Evolutionary conservation across 1,139 yeast species (phyloP).

Genomic region (Nematodospora anomalae): DNA sequence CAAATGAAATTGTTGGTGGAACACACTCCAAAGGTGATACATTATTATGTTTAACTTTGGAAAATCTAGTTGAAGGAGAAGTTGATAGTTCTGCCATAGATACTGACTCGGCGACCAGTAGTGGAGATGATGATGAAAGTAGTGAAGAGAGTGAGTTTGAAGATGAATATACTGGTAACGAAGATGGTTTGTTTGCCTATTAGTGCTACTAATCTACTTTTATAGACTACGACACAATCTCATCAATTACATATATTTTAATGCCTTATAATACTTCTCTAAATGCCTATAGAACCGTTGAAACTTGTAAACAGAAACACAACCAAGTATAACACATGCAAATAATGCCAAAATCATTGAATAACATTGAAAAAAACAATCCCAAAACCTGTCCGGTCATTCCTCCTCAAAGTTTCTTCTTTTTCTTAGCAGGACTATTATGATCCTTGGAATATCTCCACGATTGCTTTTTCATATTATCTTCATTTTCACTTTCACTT

Average conservation of each 20-base stretch:
- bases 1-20: conserved; percentile 60
- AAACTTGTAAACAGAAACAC: not conserved
- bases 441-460: conserved; percentile 6
- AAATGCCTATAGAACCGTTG: conserved; percentile 2
- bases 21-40: conserved; percentile 82
- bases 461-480: conserved; percentile 5
- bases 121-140: conserved; percentile 36
- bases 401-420: conserved; percentile 8
- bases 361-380: not conserved
- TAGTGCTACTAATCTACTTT: conserved; percentile 13
- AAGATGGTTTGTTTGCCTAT: conserved; percentile 45
- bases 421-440: conserved; percentile 13
- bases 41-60: conserved; percentile 62
- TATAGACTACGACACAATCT: not conserved
- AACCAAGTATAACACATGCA: too few relatives aligned
- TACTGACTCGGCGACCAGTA: conserved; percentile 24
- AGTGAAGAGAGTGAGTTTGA: conserved; percentile 35
- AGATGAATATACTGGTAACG: conserved; percentile 51
- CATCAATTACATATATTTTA: not conserved
- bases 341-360: not conserved
- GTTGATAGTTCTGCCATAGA: conserved; percentile 40
- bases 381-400: too few relatives aligned
- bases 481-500: conserved; percentile 13
- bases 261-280: conserved; percentile 1
- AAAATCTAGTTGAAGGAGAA: conserved; percentile 43